Evolutionary conservation across 1,139 yeast species (phyloP), one percentile per base, ranked within the genome.

Genomic region (Hyphopichia pseudoburtonii): DNA sequence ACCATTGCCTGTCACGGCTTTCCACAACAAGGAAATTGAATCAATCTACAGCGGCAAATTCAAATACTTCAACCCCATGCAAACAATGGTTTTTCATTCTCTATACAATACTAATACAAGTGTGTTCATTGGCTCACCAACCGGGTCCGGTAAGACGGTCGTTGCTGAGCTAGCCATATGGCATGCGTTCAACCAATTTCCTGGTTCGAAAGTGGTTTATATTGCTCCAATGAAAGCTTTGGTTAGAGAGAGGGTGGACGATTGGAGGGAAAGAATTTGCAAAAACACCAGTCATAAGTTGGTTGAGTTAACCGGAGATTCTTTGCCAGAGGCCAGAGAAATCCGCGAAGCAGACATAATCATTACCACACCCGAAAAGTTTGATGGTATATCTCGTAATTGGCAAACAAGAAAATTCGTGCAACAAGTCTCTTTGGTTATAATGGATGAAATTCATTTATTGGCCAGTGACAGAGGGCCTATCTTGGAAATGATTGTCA

Each of bases 141-240:
- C 98, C 2, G 98, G 98, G 22, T 92, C 98, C 0, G 99, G 99
- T 48, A 94, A 94, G 58, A 94, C 98, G 0, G 86, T 92, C 30
- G 98, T 94, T 18, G 96, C 97, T 0, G 99, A 94, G 56, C 66
- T 94, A 43, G 97, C 97, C 0, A 86, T 92, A 12, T 94, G 97
- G 97, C 92, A 88, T 56, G 97, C 97, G 0, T 85, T 89, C 55
- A 77, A 73, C 35, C 82, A 84, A 34, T 80, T 73, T 41, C 96
- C 96, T 0, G 82, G 82, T 0, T 82, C 92, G 1, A 90, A 90
- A 51, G 74, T 90, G 34, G 96, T 90, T 8, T 94, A 94, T 57
- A 90, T 94, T 64, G 98, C 98, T 0, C 99, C 99, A 3, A 94
- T 94, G 98, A 94, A 94, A 56, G 99, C 98, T 0, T 76, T 94